A percentile compares a stretch with the other conserved stretches of the same genome.
Conservation (phyloP, 108 stramenopile genomes). For the Skeletonema menzelii region DNA sequence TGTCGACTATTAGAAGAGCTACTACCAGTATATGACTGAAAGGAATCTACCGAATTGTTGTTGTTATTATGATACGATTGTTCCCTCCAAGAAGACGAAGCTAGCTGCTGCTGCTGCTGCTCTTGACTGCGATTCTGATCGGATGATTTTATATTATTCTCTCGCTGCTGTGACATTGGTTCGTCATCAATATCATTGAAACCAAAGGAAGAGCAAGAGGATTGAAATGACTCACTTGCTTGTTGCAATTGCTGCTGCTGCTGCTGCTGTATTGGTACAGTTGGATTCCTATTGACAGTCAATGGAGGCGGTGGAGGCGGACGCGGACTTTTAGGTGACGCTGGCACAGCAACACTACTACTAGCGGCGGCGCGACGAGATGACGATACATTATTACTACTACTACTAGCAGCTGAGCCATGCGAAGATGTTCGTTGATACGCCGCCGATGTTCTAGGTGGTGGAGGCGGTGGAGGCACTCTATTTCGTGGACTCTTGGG, state of each 20-base stretch:
- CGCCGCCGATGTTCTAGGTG: not conserved
- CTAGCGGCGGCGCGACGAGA: not conserved
- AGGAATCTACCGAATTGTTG: not conserved
- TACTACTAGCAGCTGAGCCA: not conserved
- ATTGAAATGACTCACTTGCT: too few relatives aligned
- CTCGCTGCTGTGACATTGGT: too few relatives aligned
- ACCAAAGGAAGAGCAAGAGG: too few relatives aligned
- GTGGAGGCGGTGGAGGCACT: not conserved
- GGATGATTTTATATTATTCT: too few relatives aligned
- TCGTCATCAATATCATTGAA: too few relatives aligned
- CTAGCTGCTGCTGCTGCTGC: too few relatives aligned
- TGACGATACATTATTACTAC: too few relatives aligned
- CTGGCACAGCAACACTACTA: not conserved
- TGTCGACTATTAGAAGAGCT: not conserved
- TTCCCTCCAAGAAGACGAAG: too few relatives aligned
- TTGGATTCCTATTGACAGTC: not conserved
- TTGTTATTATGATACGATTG: not conserved
- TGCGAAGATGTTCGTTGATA: not conserved
- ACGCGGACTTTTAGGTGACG: not conserved
- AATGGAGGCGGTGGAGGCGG: not conserved
- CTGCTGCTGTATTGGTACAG: too few relatives aligned
- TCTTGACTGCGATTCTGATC: too few relatives aligned
- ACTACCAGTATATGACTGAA: not conserved
- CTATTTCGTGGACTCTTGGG: not conserved
- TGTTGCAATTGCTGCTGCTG: too few relatives aligned